Percentiles rank a stretch among this genome's conserved stretches.
phyloP scores from a whole-genome alignment of 306 rosid genomes.

The Vigna hirtella region DNA sequence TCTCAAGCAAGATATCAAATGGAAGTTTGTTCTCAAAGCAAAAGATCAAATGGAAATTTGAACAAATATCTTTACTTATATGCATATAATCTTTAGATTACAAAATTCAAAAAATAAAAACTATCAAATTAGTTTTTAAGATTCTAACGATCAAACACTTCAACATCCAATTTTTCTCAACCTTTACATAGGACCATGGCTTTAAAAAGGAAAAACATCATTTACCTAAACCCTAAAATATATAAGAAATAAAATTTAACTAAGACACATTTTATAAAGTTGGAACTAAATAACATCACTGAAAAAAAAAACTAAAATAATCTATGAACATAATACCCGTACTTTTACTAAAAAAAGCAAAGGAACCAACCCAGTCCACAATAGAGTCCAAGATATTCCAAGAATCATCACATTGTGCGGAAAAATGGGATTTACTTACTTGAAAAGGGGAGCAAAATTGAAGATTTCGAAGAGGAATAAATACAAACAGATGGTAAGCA shows the following conservation, averaged over 20 bases:
- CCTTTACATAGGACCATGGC: not conserved
- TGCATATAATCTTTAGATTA: not conserved
- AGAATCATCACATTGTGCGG: not conserved
- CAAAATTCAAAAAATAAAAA: not conserved
- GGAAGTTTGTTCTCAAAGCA: not conserved
- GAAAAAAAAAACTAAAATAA: not conserved
- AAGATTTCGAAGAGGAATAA: slow-evolving; percentile 27
- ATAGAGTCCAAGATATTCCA: not conserved
- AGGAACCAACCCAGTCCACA: not conserved
- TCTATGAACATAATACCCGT: not conserved
- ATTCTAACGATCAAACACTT: not conserved
- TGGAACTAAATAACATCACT: not conserved
- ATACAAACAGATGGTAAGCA: slow-evolving; percentile 46
- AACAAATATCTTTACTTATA: not conserved
- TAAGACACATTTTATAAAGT: not conserved
- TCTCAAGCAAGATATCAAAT: too few relatives aligned
- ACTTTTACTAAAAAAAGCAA: not conserved
- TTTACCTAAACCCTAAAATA: not conserved
- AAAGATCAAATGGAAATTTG: not conserved
- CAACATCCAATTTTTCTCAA: not conserved
- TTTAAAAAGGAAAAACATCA: too few relatives aligned
- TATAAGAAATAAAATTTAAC: too few relatives aligned
- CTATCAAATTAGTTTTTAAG: not conserved
- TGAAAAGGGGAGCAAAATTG: too few relatives aligned
- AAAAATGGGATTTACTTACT: slow-evolving; percentile 6